Conservation (phyloP, 2,329 filamentous ascomycete genomes). For the Pseudocercospora macadamiae region DNA sequence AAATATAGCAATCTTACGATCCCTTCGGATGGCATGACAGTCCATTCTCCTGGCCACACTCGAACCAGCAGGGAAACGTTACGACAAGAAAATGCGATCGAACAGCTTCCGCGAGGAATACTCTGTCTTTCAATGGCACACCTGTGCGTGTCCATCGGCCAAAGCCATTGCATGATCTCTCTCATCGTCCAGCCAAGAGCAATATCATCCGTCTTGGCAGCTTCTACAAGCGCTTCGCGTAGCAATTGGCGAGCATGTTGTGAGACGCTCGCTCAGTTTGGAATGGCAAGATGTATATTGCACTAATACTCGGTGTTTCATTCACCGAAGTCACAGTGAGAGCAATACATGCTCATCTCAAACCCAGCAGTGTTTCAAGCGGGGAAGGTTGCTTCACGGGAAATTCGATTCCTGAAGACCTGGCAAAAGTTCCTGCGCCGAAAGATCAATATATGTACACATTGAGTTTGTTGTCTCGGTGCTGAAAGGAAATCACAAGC, state of each 20-base stretch:
- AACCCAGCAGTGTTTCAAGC: not conserved
- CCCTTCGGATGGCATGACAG: too few relatives aligned
- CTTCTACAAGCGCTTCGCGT: not conserved
- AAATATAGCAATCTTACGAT: too few relatives aligned
- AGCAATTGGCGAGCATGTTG: not conserved
- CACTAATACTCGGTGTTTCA: not conserved
- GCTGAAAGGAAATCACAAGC: too few relatives aligned
- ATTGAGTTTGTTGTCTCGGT: too few relatives aligned
- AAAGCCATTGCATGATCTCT: not conserved
- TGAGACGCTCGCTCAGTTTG: not conserved
- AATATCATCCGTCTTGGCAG: not conserved
- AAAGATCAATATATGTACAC: too few relatives aligned
- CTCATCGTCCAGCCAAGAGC: not conserved
- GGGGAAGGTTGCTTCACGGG: not conserved
- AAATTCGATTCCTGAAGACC: not conserved
- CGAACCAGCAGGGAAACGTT: too few relatives aligned
- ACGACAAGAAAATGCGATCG: too few relatives aligned
- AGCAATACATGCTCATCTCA: not conserved
- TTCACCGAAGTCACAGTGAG: not conserved
- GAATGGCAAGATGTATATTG: not conserved
- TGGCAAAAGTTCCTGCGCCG: too few relatives aligned
- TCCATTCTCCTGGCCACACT: too few relatives aligned
- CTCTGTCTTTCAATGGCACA: too few relatives aligned
- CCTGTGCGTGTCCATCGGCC: too few relatives aligned
- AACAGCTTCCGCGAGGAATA: too few relatives aligned